Conservation (phyloP, 2,329 filamentous ascomycete species). For the Exophiala sp. region DNA sequence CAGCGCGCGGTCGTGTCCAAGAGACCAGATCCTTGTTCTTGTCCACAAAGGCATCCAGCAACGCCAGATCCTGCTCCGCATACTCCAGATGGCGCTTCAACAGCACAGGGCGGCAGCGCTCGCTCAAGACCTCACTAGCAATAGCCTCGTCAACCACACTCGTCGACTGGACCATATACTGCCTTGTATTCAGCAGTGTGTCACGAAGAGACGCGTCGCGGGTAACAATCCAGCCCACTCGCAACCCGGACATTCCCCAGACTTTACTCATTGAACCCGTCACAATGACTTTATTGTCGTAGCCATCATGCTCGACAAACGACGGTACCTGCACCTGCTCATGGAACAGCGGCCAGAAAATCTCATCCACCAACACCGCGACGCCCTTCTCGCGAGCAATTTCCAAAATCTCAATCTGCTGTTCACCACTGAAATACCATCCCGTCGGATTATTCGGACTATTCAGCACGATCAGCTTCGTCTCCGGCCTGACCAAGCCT, state of each 20-base stretch:
- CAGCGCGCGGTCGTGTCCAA: slow-evolving; percentile 69
- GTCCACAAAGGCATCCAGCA: slow-evolving; percentile 59
- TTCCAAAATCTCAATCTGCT: slow-evolving; percentile 55
- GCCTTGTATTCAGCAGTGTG: slow-evolving; percentile 57
- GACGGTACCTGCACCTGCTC: slow-evolving; percentile 40
- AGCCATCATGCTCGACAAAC: slow-evolving; percentile 48
- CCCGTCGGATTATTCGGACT: slow-evolving; percentile 83
- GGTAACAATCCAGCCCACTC: slow-evolving; percentile 78
- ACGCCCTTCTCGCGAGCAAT: slow-evolving; percentile 60
- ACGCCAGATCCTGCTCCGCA: slow-evolving; percentile 58
- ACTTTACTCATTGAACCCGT: slow-evolving; percentile 84
- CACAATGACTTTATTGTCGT: slow-evolving; percentile 62
- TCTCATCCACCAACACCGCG: slow-evolving; percentile 69
- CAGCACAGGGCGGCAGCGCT: slow-evolving; percentile 56
- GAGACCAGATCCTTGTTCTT: slow-evolving; percentile 54
- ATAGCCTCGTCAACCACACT: slow-evolving; percentile 73
- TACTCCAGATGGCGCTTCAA: slow-evolving; percentile 59
- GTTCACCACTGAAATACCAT: slow-evolving; percentile 57
- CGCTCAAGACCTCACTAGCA: slow-evolving; percentile 66
- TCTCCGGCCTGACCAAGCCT: slow-evolving; percentile 48
- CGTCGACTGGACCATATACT: slow-evolving; percentile 84
- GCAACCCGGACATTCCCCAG: slow-evolving; percentile 73
- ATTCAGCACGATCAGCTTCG: slow-evolving; percentile 58
- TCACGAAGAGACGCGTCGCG: slow-evolving; percentile 58
- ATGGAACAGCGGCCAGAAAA: slow-evolving; percentile 74